A percentile compares a stretch with the other conserved stretches of the same genome.
Conservation (phyloP, 192 early-diverging fungal genomes). For the Coemansia pectinata region DNA sequence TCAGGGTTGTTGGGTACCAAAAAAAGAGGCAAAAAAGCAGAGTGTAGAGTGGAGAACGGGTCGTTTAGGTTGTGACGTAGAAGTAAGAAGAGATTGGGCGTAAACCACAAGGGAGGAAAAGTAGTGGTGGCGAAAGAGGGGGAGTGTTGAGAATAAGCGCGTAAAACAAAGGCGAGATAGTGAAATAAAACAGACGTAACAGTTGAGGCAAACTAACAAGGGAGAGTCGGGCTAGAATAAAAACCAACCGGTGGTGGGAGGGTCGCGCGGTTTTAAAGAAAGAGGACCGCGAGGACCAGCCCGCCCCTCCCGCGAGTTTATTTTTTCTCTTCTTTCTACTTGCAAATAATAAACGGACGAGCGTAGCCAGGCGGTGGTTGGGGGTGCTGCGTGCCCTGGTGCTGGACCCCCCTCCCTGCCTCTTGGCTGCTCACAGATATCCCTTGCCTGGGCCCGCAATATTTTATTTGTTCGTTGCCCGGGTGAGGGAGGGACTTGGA, state of each 20-base stretch:
- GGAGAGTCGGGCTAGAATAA: slow-evolving; percentile 2
- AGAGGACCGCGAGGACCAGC: slow-evolving; percentile 7
- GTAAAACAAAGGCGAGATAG: background rate
- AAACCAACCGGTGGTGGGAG: background rate
- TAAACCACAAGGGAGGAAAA: background rate
- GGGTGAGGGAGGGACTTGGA: background rate
- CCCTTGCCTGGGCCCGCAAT: background rate
- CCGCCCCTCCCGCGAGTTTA: slow-evolving; percentile 6
- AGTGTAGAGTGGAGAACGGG: background rate
- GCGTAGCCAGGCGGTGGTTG: background rate
- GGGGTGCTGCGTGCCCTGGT: slow-evolving; percentile 9
- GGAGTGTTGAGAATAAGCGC: background rate
- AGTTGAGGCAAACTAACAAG: slow-evolving; percentile 5
- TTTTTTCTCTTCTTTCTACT: slow-evolving; percentile 2
- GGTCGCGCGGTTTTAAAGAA: slow-evolving; percentile 6
- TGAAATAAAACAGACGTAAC: background rate
- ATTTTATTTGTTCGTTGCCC: background rate
- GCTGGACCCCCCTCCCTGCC: background rate
- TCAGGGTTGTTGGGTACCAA: background rate
- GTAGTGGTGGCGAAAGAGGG: background rate
- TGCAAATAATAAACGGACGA: background rate
- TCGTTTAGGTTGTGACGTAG: slow-evolving; percentile 5
- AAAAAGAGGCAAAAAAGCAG: background rate
- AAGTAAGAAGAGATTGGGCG: background rate
- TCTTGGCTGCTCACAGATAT: background rate